Evolutionary conservation across 495 filamentous ascomycete species (phyloP).

Genomic region (Glonium stellatum): DNA sequence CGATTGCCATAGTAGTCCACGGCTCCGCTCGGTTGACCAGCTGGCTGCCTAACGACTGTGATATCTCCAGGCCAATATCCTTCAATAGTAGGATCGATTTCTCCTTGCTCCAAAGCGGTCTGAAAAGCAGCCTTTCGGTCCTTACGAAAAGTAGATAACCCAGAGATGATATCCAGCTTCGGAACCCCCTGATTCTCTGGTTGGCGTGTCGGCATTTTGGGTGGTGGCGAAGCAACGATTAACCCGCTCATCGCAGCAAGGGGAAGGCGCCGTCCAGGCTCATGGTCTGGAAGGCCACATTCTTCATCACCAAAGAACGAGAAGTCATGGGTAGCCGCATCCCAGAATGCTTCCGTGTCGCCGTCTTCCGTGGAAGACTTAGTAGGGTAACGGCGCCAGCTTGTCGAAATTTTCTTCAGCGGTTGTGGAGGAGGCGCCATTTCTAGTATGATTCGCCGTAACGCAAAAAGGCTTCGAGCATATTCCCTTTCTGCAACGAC

Average conservation of each 20-base stretch:
- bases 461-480: conserved; percentile 45
- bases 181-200: background rate
- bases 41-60: conserved; percentile 14
- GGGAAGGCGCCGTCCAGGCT: conserved; percentile 17
- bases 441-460: conserved; percentile 53
- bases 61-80: conserved; percentile 27
- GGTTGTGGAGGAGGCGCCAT: conserved; percentile 40
- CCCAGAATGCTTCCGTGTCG: conserved; percentile 56
- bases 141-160: conserved; percentile 19
- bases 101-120: conserved; percentile 1
- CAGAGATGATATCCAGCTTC: conserved; percentile 21
- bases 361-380: conserved; percentile 56
- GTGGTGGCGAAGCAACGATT: conserved; percentile 16
- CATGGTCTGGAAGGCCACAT: conserved; percentile 43
- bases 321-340: conserved; percentile 53
- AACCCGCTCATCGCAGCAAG: conserved; percentile 24
- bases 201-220: conserved; percentile 4
- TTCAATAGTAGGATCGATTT: conserved; percentile 9
- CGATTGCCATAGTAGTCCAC: conserved; percentile 26
- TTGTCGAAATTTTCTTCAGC: conserved; percentile 32
- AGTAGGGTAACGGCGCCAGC: conserved; percentile 35
- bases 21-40: background rate
- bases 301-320: conserved; percentile 61
- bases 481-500: conserved; percentile 36
- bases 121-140: conserved; percentile 21